Evolutionary conservation across 192 early-diverging fungal species (phyloP).

Genomic region (Backusella macrospora): DNA sequence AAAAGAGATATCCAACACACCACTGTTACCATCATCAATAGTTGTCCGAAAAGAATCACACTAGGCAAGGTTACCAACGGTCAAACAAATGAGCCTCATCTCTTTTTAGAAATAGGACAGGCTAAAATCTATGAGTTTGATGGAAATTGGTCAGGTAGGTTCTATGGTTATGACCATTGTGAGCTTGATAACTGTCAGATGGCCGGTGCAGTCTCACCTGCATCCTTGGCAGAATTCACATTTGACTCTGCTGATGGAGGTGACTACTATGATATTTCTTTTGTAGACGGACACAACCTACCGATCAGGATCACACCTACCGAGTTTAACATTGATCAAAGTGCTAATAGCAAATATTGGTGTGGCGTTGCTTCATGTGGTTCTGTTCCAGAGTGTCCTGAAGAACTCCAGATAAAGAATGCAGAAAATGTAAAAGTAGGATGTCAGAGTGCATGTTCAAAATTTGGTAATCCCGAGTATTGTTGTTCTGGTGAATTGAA

Average conservation of each 20-base stretch:
- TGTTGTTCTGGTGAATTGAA: conserved; percentile 32
- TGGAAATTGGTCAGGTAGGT: conserved; percentile 15
- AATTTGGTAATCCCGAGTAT: conserved; percentile 19
- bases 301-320: conserved; percentile 33
- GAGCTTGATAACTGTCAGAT: background rate
- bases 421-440: conserved; percentile 6
- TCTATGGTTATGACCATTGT: background rate
- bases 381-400: conserved; percentile 28
- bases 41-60: conserved; percentile 16
- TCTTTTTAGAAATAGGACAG: background rate
- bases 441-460: conserved; percentile 35
- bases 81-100: background rate
- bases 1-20: background rate
- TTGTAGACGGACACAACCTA: conserved; percentile 42
- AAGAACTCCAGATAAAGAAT: conserved; percentile 13
- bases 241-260: conserved; percentile 16
- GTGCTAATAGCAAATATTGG: background rate
- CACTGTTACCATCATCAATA: conserved; percentile 1
- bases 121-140: background rate
- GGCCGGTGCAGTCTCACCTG: conserved; percentile 16
- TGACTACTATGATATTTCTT: conserved; percentile 39
- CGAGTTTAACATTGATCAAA: background rate
- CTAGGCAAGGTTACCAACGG: conserved; percentile 19
- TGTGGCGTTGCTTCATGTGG: conserved; percentile 21
- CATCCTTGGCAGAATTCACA: conserved; percentile 38